Conservation (phyloP, 1,284 basidiomycete genomes). For the Pseudozyma sp. region DNA sequence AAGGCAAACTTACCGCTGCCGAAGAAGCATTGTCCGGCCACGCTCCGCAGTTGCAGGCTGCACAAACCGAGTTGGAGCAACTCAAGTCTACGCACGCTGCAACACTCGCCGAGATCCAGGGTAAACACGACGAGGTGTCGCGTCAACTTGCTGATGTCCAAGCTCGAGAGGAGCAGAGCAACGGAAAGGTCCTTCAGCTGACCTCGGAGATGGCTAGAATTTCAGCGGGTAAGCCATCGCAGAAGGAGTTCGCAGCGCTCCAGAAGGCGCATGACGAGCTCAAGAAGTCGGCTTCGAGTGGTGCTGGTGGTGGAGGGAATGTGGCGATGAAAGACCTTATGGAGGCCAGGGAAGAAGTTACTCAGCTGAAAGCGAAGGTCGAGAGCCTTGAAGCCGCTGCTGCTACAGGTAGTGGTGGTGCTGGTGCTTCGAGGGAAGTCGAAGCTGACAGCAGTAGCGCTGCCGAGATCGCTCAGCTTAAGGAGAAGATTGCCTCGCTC, state of each 20-base stretch:
- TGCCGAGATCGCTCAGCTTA: conserved; percentile 21
- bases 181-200: conserved; percentile 34
- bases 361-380: no score
- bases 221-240: conserved; percentile 27
- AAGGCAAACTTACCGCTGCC: conserved; percentile 13
- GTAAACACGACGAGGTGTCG: conserved; percentile 19
- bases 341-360: conserved; percentile 16
- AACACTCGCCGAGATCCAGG: conserved; percentile 18
- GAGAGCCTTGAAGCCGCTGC: no score
- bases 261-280: conserved; percentile 38
- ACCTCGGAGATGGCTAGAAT: conserved; percentile 37
- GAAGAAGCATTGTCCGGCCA: conserved; percentile 11
- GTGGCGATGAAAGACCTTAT: conserved; percentile 32
- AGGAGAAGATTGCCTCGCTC: conserved; percentile 11
- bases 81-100: conserved; percentile 26
- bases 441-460: background rate
- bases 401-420: no score
- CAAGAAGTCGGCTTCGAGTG: conserved; percentile 28
- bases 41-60: conserved; percentile 23
- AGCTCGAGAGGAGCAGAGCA: conserved; percentile 19
- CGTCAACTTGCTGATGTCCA: conserved; percentile 17
- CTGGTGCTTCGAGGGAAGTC: no score
- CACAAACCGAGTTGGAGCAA: conserved; percentile 25
- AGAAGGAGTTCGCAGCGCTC: conserved; percentile 29
- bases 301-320: background rate